Conservation (phyloP, 331 rosid species). For the Saraca asoca region DNA sequence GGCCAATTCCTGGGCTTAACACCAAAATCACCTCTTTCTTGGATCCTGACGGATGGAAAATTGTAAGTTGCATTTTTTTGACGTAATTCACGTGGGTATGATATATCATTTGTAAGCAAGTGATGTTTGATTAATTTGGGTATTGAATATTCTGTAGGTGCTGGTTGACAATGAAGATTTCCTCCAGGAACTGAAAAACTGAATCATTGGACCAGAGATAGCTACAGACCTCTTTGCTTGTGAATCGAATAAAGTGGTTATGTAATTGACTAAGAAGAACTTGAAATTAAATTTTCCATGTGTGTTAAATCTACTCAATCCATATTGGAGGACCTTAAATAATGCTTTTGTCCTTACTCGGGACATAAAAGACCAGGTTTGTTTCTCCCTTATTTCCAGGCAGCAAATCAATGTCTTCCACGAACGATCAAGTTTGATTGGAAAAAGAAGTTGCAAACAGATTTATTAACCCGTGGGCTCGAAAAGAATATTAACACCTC, state of each 20-base stretch:
- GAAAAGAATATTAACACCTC: no score
- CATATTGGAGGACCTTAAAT: not conserved
- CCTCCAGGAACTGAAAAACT: slow-evolving; percentile 45
- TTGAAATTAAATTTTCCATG: not conserved
- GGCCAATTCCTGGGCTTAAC: slow-evolving; percentile 79
- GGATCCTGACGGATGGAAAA: slow-evolving; percentile 97
- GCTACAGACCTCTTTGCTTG: not conserved
- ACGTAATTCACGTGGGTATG: no score
- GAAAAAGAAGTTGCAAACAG: no score
- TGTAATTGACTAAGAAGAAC: no score
- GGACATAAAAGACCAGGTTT: not conserved
- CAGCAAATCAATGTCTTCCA: no score
- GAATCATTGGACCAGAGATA: not conserved
- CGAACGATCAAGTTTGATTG: no score
- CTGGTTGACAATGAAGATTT: slow-evolving; percentile 59
- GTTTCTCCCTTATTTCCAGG: not conserved
- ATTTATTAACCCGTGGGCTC: no score
- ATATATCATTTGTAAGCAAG: not conserved
- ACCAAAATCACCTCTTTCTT: slow-evolving; percentile 79
- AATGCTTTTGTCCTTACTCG: no score
- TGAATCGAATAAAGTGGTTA: slow-evolving; percentile 13
- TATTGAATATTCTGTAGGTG: slow-evolving; percentile 40
- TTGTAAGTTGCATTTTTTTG: slow-evolving; percentile 52
- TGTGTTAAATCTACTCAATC: slow-evolving; percentile 4
- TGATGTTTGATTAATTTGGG: not conserved